These are phyloP conservation scores for Corniculantispora saksenae DNA, from an alignment of 2,329 filamentous ascomycete species.

Conservation along the genomic window DNA sequence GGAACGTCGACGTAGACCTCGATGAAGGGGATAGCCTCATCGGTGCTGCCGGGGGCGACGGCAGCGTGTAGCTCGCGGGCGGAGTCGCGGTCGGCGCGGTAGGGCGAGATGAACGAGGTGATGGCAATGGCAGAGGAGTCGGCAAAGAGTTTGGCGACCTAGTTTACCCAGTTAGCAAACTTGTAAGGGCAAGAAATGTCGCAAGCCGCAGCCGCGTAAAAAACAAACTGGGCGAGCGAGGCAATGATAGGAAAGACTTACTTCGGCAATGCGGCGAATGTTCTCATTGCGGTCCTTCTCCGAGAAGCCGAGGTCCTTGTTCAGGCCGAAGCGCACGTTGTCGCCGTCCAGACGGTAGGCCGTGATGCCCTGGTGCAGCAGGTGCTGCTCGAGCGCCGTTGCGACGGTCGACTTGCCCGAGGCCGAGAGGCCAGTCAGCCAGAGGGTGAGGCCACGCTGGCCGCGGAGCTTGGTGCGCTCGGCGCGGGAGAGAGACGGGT, in stretches of 20 bases:
- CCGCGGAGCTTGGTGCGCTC: conserved; percentile 75
- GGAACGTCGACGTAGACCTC: conserved; percentile 94
- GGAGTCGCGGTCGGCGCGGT: conserved; percentile 79
- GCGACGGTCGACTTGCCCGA: conserved; percentile 97
- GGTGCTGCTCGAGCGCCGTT: conserved; percentile 93
- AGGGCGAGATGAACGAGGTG: conserved; percentile 96
- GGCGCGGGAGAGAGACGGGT: conserved; percentile 74
- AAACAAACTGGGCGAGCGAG: background rate
- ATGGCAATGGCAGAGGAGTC: conserved; percentile 85
- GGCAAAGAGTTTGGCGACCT: conserved; percentile 91
- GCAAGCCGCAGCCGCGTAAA: too few relatives aligned
- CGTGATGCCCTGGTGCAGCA: conserved; percentile 78
- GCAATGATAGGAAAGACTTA: background rate
- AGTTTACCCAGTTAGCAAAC: background rate
- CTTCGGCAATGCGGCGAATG: conserved; percentile 90
- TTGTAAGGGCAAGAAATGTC: conserved; percentile 34
- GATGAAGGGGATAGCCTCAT: conserved; percentile 80
- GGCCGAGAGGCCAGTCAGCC: conserved; percentile 95
- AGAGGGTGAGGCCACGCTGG: conserved; percentile 91
- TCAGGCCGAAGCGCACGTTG: conserved; percentile 96
- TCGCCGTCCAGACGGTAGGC: conserved; percentile 96
- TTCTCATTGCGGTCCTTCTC: conserved; percentile 96
- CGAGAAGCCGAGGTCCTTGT: conserved; percentile 95
- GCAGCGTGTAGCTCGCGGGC: conserved; percentile 78
- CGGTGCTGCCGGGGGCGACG: conserved; percentile 42